Evolutionary conservation across 2,329 filamentous ascomycete genomes (phyloP), one percentile per base, ranked within the genome.

Genomic region (Cordyceps militaris): DNA sequence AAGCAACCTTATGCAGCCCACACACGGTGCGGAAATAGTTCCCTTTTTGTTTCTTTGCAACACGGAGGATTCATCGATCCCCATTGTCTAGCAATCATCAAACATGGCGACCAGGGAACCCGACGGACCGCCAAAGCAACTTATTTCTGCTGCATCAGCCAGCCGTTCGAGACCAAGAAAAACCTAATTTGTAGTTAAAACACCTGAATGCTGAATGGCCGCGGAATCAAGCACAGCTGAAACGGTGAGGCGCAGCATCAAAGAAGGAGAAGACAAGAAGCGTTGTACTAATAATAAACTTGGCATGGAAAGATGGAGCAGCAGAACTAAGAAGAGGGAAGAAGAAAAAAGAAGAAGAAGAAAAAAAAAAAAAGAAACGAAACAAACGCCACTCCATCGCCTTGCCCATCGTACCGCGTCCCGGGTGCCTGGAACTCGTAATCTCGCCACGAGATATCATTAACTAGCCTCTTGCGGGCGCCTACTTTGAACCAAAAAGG

Each of bases 41-140:
- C 38, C 34, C n/a, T n/a, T n/a, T n/a, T n/a, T n/a, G n/a, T n/a
- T n/a, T n/a, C n/a, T n/a, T 38, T 16, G 34, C 34, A 38, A 38
- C 34, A 38, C 43, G 43, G 9, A 10, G 23, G 3, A 42, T 24
- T 24, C 19, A 24, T 24, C 13, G 13, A 24, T 10, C 23, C 7
- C 23, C n/a, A 16, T 30, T 56, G 53, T 56, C 53, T 56, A 26
- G 53, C 43, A 46, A 26, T 56, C 53, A 56, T 56, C 53, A 56
- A 56, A 56, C 43, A 56, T 34, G 38, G 40, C 19, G 28, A 26
- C 14, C 16, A 23, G 21, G 23, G 52, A 10, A n/a, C 4, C 2
- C 5, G 4, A 36, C 34, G 34, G 34, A 14, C 7, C 7, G 4
- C 16, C 23, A 16, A 11, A 32, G 28, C 36, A 44, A 46, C 46